Evolutionary conservation across 768 basidiomycete species (phyloP).

Genomic region (Mycena galericulata): DNA sequence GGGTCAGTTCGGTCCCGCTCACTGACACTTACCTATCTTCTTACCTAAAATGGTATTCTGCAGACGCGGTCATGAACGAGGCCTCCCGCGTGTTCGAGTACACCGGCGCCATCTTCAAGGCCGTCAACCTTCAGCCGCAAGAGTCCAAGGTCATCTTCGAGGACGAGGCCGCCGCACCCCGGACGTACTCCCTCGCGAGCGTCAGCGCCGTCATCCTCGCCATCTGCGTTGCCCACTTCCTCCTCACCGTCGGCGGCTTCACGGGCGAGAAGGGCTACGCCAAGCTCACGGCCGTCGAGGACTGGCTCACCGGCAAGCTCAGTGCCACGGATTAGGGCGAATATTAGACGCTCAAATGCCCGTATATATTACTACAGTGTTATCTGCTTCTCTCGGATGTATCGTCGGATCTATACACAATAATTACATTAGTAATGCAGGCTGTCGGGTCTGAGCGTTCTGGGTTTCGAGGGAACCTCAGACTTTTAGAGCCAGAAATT

Average conservation of each 20-base stretch:
- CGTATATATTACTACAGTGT: too few relatives aligned
- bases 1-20: conserved; percentile 48
- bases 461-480: too few relatives aligned
- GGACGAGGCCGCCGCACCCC: conserved; percentile 47
- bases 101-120: conserved; percentile 59
- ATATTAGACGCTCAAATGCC: too few relatives aligned
- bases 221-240: conserved; percentile 63
- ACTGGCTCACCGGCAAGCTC: conserved; percentile 47
- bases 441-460: too few relatives aligned
- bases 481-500: too few relatives aligned
- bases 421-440: too few relatives aligned
- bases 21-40: conserved; percentile 12
- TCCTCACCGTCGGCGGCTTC: conserved; percentile 59
- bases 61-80: conserved; percentile 62
- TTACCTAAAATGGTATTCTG: not conserved
- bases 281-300: conserved; percentile 56
- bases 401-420: too few relatives aligned
- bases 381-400: too few relatives aligned
- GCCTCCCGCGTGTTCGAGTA: conserved; percentile 61
- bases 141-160: conserved; percentile 51
- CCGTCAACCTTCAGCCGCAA: conserved; percentile 43
- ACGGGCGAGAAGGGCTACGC: conserved; percentile 59
- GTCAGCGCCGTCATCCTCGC: conserved; percentile 39
- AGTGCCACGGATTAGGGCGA: not conserved
- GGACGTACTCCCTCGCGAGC: conserved; percentile 37